Conservation (phyloP, 2,329 filamentous ascomycete species). For the Sporothrix humicola region DNA sequence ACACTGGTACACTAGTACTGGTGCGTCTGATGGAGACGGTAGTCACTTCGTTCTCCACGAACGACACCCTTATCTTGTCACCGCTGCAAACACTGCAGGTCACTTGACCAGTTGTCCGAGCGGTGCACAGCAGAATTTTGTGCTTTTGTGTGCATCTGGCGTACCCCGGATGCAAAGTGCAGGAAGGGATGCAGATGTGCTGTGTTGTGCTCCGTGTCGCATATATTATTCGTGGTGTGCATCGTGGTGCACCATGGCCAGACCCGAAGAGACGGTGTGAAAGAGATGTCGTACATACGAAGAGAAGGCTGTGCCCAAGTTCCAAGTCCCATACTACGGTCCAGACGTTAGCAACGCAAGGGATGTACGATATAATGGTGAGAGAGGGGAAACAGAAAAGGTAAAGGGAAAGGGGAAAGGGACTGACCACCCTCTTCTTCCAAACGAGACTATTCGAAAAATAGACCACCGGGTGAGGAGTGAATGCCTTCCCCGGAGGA, state of each 20-base stretch:
- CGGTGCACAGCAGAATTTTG: background rate
- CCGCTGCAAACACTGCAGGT: background rate
- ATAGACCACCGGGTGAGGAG: conserved; percentile 1
- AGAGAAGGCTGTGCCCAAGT: too few relatives aligned
- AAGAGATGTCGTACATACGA: background rate
- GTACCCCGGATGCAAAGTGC: too few relatives aligned
- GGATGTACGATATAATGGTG: background rate
- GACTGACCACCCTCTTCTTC: background rate
- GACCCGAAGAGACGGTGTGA: conserved; percentile 16
- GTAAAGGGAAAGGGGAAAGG: background rate
- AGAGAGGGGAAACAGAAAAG: background rate
- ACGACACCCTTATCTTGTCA: background rate
- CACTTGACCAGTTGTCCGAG: conserved; percentile 18
- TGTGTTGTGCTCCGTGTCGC: background rate
- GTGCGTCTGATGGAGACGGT: background rate
- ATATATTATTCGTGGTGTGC: background rate
- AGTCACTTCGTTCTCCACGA: too few relatives aligned
- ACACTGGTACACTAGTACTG: background rate
- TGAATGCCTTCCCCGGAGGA: conserved; percentile 5
- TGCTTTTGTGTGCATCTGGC: background rate
- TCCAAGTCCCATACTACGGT: too few relatives aligned
- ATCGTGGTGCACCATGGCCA: background rate
- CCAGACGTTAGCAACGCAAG: conserved; percentile 13
- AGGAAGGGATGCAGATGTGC: too few relatives aligned
- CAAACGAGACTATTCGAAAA: background rate